Conservation (phyloP, 2,329 filamentous ascomycete species). For the Hypoxylon sp. region DNA sequence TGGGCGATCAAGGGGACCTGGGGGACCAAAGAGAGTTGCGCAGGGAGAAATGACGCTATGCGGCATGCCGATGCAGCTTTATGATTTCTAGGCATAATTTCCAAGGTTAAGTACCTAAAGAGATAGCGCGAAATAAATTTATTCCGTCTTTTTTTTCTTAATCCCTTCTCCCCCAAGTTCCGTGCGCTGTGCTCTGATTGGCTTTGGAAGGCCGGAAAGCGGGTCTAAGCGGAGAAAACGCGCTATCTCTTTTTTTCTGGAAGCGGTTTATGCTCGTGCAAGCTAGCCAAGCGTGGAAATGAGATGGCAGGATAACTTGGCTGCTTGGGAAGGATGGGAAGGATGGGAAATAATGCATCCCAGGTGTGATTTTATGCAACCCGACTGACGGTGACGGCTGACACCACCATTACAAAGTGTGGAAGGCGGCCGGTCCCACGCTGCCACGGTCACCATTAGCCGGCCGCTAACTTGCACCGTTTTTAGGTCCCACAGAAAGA, state of each 20-base stretch:
- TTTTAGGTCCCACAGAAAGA: not conserved
- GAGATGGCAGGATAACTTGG: conserved; percentile 2
- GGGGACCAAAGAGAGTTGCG: conserved; percentile 29
- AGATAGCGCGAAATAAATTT: conserved; percentile 21
- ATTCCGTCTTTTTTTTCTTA: conserved; percentile 9
- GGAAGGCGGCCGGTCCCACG: conserved; percentile 17
- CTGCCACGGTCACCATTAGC: conserved; percentile 9
- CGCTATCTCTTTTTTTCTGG: conserved; percentile 17
- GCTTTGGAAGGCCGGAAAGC: conserved; percentile 30
- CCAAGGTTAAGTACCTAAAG: conserved; percentile 1
- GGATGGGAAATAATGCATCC: conserved; percentile 20
- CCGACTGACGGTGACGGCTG: conserved; percentile 34
- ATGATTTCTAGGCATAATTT: conserved; percentile 19
- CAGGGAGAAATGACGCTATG: conserved; percentile 37
- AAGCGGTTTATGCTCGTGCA: conserved; percentile 44
- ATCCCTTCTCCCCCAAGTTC: conserved; percentile 1
- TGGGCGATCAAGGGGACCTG: conserved; percentile 5
- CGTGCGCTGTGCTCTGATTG: conserved; percentile 22
- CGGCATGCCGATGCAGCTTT: conserved; percentile 18
- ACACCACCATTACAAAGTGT: conserved; percentile 18
- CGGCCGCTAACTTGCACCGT: conserved; percentile 3
- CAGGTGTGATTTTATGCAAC: conserved; percentile 19
- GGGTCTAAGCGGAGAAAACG: conserved; percentile 38
- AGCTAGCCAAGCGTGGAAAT: conserved; percentile 28
- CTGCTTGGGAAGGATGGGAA: conserved; percentile 2